phyloP scores from a whole-genome alignment of 202 grass and related monocot species.

The Hordeum pubiflorum region DNA sequence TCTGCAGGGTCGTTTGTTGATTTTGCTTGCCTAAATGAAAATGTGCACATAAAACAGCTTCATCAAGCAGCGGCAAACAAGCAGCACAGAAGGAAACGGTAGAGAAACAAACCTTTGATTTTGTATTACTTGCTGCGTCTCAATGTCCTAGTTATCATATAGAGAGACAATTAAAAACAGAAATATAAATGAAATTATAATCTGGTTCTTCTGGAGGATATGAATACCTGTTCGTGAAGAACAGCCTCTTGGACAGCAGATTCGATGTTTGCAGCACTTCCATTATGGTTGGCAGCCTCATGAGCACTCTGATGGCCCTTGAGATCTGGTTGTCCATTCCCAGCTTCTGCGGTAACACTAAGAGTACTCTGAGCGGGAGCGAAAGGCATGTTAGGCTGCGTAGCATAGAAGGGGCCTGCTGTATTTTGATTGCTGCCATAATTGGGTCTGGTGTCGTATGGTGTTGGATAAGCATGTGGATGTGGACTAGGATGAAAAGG shows the following conservation, averaged over 20 bases:
- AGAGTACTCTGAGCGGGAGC: background rate
- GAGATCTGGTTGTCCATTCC: background rate
- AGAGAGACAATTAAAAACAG: conserved; percentile 30
- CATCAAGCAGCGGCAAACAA: conserved; percentile 14
- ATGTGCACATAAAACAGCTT: background rate
- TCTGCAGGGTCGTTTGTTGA: conserved; percentile 18
- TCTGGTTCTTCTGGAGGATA: conserved; percentile 20
- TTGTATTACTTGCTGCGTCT: conserved; percentile 78
- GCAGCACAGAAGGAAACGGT: conserved; percentile 16
- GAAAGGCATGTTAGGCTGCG: conserved; percentile 5
- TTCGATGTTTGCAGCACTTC: conserved; percentile 36
- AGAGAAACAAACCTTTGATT: conserved; percentile 63
- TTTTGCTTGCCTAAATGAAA: conserved; percentile 54
- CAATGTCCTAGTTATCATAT: conserved; percentile 69
- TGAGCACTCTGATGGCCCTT: conserved; percentile 3
- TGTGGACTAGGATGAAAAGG: conserved; percentile 4
- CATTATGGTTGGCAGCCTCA: background rate
- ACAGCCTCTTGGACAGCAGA: conserved; percentile 73
- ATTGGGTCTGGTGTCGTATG: conserved; percentile 2
- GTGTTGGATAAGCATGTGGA: conserved; percentile 17
- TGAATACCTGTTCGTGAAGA: conserved; percentile 73
- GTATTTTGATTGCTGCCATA: conserved; percentile 8
- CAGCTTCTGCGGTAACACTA: background rate
- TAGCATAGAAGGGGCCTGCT: conserved; percentile 13
- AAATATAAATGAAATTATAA: conserved; percentile 11